Evolutionary conservation across 805 yeast species (phyloP).

Genomic region (Clavispora vitiphila): DNA sequence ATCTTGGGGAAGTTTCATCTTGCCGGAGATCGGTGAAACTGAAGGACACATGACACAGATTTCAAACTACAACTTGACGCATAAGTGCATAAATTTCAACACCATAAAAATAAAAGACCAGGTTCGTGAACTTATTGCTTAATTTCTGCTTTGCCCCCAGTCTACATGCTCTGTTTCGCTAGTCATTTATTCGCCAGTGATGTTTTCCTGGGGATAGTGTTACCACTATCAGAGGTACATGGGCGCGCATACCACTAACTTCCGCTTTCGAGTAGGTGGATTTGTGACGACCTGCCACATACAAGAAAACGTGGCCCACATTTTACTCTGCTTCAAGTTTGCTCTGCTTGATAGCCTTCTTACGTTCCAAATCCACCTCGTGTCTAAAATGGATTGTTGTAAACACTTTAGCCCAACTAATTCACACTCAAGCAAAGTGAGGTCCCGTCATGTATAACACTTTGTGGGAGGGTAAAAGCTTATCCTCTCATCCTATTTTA

Average conservation of each 20-base stretch:
- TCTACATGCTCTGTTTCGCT: no score
- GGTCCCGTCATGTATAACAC: constrained; percentile 7
- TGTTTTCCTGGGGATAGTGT: no score
- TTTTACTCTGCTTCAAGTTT: neutral
- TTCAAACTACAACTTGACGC: neutral
- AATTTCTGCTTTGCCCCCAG: no score
- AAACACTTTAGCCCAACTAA: neutral
- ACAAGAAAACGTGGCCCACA: neutral
- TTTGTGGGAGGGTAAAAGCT: constrained; percentile 9
- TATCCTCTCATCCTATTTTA: constrained; percentile 7
- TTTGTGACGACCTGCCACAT: neutral
- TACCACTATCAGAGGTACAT: neutral
- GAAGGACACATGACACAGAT: neutral
- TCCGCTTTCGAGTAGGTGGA: neutral
- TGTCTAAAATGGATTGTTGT: neutral
- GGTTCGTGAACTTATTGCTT: no score
- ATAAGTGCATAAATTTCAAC: no score
- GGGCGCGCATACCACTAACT: neutral
- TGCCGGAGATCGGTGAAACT: neutral
- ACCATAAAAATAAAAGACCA: no score
- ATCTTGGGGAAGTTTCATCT: neutral
- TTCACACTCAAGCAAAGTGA: neutral
- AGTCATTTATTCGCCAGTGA: no score
- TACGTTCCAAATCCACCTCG: neutral
- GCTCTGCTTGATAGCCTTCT: neutral